Evolutionary conservation across 371 early-diverging fungal genomes (phyloP), one percentile per base, ranked within the genome.

Genomic region (Mortierella sp.): DNA sequence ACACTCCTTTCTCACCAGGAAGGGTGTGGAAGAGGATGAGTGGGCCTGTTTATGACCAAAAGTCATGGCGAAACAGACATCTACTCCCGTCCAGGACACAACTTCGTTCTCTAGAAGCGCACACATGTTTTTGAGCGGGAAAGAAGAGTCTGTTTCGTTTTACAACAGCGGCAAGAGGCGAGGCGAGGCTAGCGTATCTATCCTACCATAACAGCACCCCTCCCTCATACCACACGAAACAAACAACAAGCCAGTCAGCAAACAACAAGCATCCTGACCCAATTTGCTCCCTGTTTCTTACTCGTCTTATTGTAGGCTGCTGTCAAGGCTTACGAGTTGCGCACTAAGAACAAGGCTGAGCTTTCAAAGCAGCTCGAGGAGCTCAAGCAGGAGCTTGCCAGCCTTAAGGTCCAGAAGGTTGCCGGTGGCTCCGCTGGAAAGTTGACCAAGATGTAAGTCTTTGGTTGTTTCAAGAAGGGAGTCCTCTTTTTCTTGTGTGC

Each of bases 321-420:
- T 90, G 94, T 97, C 84, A 97, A 97, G 91, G 95, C 96, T 90
- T 89, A 92, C 92, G 96, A 97, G 90, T 93, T 98, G 90, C 95
- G 97, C 89, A 93, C 90, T 88, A 96, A 97, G 93, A 93, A 92
- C 91, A 97, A 96, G 93, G 95, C 93, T 73, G 97, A 98, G 90
- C 94, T 98, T 74, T 88, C 91, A 81, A 94, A 96, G 93, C 92
- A 95, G 88, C 95, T 98, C 74, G 96, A 96, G 78, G 96, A 96
- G 84, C 94, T 97, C 89, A 97, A 97, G 95, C 93, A 94, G 88
- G 97, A 98, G 91, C 96, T 98, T 72, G 90, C 96, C 80, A 89
- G 93, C 79, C 94, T 98, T 88, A 95, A 97, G 84, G 97, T 97
- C 87, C 96, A 97, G 91, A 95, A 97, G 95, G 94, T 95, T 83